Evolutionary conservation across 2,329 filamentous ascomycete genomes (phyloP), one percentile per base, ranked within the genome.

Genomic region (Blumeria hordei): DNA sequence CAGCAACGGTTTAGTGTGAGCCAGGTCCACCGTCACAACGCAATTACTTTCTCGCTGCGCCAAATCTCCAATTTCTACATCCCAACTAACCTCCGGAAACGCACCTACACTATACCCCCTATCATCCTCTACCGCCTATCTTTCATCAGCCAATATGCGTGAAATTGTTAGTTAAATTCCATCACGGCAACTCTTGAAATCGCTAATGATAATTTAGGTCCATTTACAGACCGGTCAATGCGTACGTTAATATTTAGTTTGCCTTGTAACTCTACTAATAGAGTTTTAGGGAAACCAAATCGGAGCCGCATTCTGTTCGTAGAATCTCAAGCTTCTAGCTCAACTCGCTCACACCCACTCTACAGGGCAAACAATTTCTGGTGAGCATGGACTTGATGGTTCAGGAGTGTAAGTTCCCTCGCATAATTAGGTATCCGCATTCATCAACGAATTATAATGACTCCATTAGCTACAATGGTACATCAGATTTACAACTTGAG

Each of bases 221-320:
- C 92, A 98, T 75, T 88, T 98, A 67, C 92, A 98, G 78, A 98
- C 92, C 79, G 92, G 92, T 73, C 92, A 98, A 82, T 96, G 92
- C 78, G 90, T 95, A 81, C 75, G 81, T 78, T 59, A 55, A n/a
- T 8, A 12, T 18, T 2, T 10, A 11, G 39, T n/a, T 36, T 12
- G 5, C 21, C 3, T 45, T 16, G n/a, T 16, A 28, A 1, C 18
- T 49, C 9, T 33, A 49, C n/a, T 47, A 28, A 47, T n/a, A 16
- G 10, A 34, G 9, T 58, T 6, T 65, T 67, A 95, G 90, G 92
- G 92, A 81, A 98, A 98, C 85, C 92, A 98, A 86, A 94, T 96
- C 55, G 92, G 92, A 90, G 92, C 92, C 78, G 92, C 92, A 74
- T 98, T 98, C 81, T 98, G 83, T 86, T 73, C 64, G 80, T 75